These are phyloP conservation scores for Salvia miltiorrhiza DNA, from an alignment of 257 asterid genomes.

Conservation along the genomic window DNA sequence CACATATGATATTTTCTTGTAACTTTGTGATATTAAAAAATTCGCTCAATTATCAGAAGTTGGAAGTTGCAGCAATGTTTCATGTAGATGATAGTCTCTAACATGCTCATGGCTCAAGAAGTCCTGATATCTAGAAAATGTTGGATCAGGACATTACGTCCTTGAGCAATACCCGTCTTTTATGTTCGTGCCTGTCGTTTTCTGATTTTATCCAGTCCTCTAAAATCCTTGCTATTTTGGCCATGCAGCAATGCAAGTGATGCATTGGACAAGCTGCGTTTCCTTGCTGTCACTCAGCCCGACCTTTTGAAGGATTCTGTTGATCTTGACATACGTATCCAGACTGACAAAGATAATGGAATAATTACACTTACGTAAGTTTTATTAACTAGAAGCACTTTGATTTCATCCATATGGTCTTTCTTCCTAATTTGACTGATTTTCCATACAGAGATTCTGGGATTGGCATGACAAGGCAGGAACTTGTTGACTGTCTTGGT, in stretches of 20 bases:
- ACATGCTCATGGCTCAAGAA: background rate
- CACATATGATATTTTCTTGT: background rate
- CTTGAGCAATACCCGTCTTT: background rate
- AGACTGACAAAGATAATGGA: conserved; percentile 87
- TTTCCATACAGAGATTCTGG: conserved; percentile 73
- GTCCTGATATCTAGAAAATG: background rate
- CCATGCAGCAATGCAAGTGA: conserved; percentile 90
- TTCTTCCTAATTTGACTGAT: conserved; percentile 18
- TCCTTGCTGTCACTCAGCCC: conserved; percentile 87
- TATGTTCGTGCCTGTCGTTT: background rate
- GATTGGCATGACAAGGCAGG: conserved; percentile 94
- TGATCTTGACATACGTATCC: conserved; percentile 90
- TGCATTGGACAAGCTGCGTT: conserved; percentile 97
- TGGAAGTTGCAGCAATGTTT: background rate
- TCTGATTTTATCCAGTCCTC: conserved; percentile 2
- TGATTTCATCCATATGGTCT: background rate
- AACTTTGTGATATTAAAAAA: background rate
- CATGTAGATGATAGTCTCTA: background rate
- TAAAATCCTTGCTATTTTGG: conserved; percentile 14
- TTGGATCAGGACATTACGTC: background rate
- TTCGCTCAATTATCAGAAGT: background rate
- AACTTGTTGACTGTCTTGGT: conserved; percentile 93
- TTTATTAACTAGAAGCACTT: background rate
- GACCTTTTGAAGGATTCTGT: conserved; percentile 66
- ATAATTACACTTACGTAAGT: conserved; percentile 76